Evolutionary conservation across 352 stramenopile species (phyloP), one percentile per base, ranked within the genome.

Genomic region (Globisporangium okanoganense): DNA sequence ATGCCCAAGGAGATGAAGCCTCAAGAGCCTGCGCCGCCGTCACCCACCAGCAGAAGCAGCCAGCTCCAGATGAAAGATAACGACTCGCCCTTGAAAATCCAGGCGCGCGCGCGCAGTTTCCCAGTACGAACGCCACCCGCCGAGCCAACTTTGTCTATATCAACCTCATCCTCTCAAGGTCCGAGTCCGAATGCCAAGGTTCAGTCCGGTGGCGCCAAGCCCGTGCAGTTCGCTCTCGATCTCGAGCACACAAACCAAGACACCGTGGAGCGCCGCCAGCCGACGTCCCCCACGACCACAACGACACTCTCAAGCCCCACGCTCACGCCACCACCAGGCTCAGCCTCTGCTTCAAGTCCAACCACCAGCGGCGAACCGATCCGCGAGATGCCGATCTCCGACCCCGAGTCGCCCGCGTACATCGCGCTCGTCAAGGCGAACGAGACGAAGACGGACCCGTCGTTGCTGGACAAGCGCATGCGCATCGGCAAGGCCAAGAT

Each of bases 401-500:
- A 81, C 40, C 69, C 69, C 5, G 65, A 71, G 36, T 85, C 77
- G 5, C 71, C 75, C 0, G 71, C 77, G 16, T 75, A 64, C 33
- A 71, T 72, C 41, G 70, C 73, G 4, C 62, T 82, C 3, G 67
- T 73, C 22, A 79, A 77, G 45, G 70, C 77, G 29, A 83, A 68
- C 31, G 71, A 84, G 9, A 6, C 29, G 3, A 75, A 75, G 36
- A 60, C 72, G 2, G 78, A 87, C 29, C 64, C 74, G 38, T 78
- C 73, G 63, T 66, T 85, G 41, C 65, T 85, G n/a, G 73, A 85
- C 10, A 83, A 80, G 47, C 75, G 75, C 1, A 78, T 82, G 62
- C 69, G 76, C n/a, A 80, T 85, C 25, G 73, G 75, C 24, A 82
- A 79, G 45, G 71, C 66, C 1, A 87, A 87, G 43, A 61, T 75